Evolutionary conservation across 2,329 filamentous ascomycete species (phyloP), one percentile per base, ranked within the genome.

Genomic region (Apiospora saccharicola): DNA sequence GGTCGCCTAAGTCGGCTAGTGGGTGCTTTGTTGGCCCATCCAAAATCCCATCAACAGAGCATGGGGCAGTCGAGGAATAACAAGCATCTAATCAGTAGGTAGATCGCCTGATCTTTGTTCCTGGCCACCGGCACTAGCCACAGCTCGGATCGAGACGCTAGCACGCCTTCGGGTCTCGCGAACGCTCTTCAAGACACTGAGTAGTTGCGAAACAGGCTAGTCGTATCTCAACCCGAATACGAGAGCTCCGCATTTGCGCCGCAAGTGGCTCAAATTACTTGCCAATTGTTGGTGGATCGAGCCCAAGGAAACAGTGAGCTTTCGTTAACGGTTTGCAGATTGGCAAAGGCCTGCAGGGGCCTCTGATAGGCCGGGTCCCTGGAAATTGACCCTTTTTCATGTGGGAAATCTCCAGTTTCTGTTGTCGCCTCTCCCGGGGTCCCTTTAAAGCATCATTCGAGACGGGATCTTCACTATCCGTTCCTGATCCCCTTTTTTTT

Each of bases 371-470:
- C 43, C 13, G 22, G 19, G 57, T 64, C 57, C 57, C 67, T 68
- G 67, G 67, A 46, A 68, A 44, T 68, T 47, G 67, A 22, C 44
- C 67, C 41, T 46, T 68, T 64, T 68, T 47, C 67, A 68, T 68
- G 67, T 47, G 30, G 41, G 67, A 47, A 68, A 47, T 68, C 67
- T 47, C 67, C 41, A 64, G 57, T 64, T 64, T 68, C 67, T 46
- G 41, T 47, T 44, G 67, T 70, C 47, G n/a, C 47, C 68, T 57
- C 47, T 57, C 47, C 47, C n/a, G n/a, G 46, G 43, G n/a, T 47
- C 67, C 67, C 43, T 51, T 53, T 43, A 41, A 57, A 57, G 49
- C 10, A 70, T 70, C 68, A 53, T 70, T 70, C 68, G 68, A 70
- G 68, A 43, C 68, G 47, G 68, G 26, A 70, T 70, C 37, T 51